phyloP scores from a whole-genome alignment of 352 stramenopile genomes.

The Phytophthora syringae region DNA sequence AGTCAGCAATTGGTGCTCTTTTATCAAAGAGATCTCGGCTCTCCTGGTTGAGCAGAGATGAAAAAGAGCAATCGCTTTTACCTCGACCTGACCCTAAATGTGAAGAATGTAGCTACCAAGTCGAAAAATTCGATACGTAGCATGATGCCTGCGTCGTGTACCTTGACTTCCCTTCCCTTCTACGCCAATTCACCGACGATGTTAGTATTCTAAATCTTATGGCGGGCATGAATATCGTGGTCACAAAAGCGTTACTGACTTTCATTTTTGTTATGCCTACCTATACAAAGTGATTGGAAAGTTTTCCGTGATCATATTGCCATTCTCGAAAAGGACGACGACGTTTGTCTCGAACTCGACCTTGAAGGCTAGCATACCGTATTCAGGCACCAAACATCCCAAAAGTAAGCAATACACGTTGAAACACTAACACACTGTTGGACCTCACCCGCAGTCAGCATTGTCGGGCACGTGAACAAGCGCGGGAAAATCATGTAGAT shows the following conservation, averaged over 20 bases:
- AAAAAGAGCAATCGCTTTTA: too few species aligned
- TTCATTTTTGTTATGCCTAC: conserved; percentile 31
- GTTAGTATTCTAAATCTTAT: too few species aligned
- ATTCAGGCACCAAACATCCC: conserved; percentile 1
- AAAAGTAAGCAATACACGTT: conserved; percentile 1
- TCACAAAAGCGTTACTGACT: neutral
- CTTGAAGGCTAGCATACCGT: conserved; percentile 74
- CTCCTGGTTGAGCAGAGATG: too few species aligned
- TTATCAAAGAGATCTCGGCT: too few species aligned
- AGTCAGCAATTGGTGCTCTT: too few species aligned
- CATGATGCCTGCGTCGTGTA: too few species aligned
- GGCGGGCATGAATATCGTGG: too few species aligned
- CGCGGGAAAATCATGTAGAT: conserved; percentile 96
- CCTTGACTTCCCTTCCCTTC: too few species aligned
- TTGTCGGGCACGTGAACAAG: conserved; percentile 93
- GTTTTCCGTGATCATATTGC: conserved; percentile 92
- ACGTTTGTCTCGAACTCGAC: conserved; percentile 94
- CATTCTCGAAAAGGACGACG: conserved; percentile 92
- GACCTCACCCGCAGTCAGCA: conserved; percentile 72
- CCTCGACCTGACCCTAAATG: too few species aligned
- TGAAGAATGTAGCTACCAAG: too few species aligned
- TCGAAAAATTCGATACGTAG: too few species aligned
- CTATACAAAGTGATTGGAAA: conserved; percentile 89
- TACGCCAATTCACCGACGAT: too few species aligned
- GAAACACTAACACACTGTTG: neutral